Conservation (phyloP, 768 basidiomycete genomes). For the Lactarius psammicola region DNA sequence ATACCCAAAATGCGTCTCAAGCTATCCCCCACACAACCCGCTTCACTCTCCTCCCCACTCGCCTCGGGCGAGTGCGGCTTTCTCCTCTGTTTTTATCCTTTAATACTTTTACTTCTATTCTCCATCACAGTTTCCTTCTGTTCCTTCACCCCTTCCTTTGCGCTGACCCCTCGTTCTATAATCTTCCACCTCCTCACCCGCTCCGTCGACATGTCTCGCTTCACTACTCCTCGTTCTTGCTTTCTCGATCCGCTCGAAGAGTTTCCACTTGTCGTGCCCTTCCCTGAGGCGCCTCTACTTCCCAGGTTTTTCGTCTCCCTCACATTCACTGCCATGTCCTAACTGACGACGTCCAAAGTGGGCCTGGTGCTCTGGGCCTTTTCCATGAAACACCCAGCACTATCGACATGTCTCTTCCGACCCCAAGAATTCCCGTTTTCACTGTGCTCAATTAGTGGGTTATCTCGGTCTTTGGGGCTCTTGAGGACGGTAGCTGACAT, state of each 20-base stretch:
- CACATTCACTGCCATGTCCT: not conserved
- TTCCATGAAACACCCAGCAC: slow-evolving; percentile 29
- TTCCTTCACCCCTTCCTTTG: slow-evolving; percentile 24
- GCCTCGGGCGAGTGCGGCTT: slow-evolving; percentile 24
- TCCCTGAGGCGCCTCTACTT: slow-evolving; percentile 19
- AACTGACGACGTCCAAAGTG: slow-evolving; percentile 18
- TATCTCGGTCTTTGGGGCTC: slow-evolving; percentile 8
- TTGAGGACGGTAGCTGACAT: not conserved
- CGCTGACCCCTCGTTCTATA: slow-evolving; percentile 22
- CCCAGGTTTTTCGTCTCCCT: slow-evolving; percentile 18
- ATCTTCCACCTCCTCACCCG: not conserved
- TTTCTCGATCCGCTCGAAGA: slow-evolving; percentile 28
- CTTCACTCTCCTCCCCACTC: slow-evolving; percentile 18
- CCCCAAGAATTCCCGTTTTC: slow-evolving; percentile 16
- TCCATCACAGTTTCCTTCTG: slow-evolving; percentile 25
- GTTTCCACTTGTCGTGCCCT: slow-evolving; percentile 26
- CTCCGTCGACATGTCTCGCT: slow-evolving; percentile 16
- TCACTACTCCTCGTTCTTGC: not conserved
- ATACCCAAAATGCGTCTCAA: slow-evolving; percentile 5
- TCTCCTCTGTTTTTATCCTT: slow-evolving; percentile 22
- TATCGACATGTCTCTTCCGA: slow-evolving; percentile 26
- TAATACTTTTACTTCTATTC: slow-evolving; percentile 24
- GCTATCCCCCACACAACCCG: slow-evolving; percentile 19
- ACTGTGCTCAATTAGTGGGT: slow-evolving; percentile 20
- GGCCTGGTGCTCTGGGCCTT: slow-evolving; percentile 27